Evolutionary conservation across 1,284 basidiomycete species (phyloP), one percentile per base, ranked within the genome.

Genomic region (Ustilago xerochloae): DNA sequence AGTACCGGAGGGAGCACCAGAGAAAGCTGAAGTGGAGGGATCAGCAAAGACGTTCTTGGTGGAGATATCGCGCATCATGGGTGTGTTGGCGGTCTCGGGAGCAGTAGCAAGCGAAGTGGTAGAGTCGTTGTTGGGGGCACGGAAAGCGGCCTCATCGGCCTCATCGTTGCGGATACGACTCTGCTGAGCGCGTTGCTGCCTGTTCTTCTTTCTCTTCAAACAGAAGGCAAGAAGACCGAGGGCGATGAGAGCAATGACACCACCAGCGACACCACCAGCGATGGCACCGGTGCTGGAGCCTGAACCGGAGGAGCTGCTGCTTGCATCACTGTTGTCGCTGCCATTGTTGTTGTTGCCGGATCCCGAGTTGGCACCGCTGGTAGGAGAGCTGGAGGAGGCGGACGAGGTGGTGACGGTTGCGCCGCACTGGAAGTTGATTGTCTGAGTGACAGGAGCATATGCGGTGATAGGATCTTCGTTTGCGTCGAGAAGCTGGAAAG

Each of bases 211-310:
- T 41, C 55, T 52, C 52, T 45, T 71, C n/a, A 70, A 29, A 55
- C 63, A 75, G 62, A 77, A 71, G n/a, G 52, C 59, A 26, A 71
- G 35, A 6, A 75, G 54, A 20, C 33, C 71, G 49, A 75, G 1
- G 30, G 49, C 35, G 48, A 35, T 33, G 13, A 77, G 52, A 15
- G 52, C 75, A 38, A 49, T 58, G 12, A 75, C 46, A 58, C 75
- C 75, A 32, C 75, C 75, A 16, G 52, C 75, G 6, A 75, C 71
- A 48, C 75, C 75, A 13, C 75, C 75, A 13, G 71, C 75, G 38
- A 77, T 75, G 20, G 75, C 71, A 43, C 75, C 71, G 24, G 64
- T 65, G 32, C 60, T 68, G 39, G 66, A 62, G 6, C 62, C 59
- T 1, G 71, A 75, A 52, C 62, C 51, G 36, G 58, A 30, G 22